Conservation (phyloP, 352 stramenopile species). For the Blastocystis sp. region DNA sequence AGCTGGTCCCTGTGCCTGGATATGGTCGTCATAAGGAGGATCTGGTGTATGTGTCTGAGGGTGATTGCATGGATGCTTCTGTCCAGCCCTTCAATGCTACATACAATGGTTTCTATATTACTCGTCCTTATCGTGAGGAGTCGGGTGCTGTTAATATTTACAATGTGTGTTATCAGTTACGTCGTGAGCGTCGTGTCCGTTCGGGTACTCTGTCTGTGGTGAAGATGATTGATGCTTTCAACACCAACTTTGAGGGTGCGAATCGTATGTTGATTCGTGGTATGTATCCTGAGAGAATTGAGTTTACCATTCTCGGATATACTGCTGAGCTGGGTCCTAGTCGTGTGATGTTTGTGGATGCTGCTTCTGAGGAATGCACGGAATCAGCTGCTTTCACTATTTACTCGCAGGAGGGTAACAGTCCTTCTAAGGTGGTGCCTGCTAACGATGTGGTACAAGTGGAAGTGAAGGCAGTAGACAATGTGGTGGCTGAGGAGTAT, state of each 20-base stretch:
- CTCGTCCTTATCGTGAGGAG: background rate
- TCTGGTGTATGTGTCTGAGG: slow-evolving; percentile 32
- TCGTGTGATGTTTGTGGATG: slow-evolving; percentile 58
- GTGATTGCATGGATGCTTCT: slow-evolving; percentile 7
- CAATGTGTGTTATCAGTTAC: slow-evolving; percentile 53
- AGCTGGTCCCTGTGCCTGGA: slow-evolving; percentile 12
- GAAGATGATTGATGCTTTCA: background rate
- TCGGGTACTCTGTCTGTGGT: slow-evolving; percentile 12
- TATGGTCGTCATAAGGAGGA: slow-evolving; percentile 23
- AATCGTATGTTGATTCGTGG: background rate
- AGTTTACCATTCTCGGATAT: slow-evolving; percentile 16
- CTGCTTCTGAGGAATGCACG: background rate
- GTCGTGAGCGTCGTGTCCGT: background rate
- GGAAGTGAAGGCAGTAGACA: background rate
- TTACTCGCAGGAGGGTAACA: background rate
- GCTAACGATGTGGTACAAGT: background rate
- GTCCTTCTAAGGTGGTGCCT: slow-evolving; percentile 6
- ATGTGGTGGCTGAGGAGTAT: background rate
- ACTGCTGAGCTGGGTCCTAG: background rate
- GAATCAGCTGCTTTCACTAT: slow-evolving; percentile 46
- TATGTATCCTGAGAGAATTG: slow-evolving; percentile 41
- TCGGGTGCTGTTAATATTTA: background rate
- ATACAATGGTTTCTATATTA: background rate
- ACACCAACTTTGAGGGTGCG: background rate
- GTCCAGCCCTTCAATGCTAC: slow-evolving; percentile 41